A percentile compares a stretch with the other conserved stretches of the same genome.
These are phyloP conservation scores for Acacia pycnantha DNA, from an alignment of 331 rosid species.

Conservation along the genomic window DNA sequence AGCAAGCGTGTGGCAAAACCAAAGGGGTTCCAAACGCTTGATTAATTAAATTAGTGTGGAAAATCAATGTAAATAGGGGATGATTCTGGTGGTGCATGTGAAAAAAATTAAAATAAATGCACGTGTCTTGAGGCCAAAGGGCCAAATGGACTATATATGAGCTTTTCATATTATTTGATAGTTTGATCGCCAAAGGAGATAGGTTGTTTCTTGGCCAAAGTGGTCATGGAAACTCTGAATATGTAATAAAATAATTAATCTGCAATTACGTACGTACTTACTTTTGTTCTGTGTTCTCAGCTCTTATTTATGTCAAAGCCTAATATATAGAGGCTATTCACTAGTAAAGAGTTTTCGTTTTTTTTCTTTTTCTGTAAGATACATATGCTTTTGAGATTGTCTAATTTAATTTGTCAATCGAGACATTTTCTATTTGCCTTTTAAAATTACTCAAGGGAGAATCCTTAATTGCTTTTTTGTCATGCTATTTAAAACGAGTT, in stretches of 20 bases:
- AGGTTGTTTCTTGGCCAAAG: slow-evolving; percentile 30
- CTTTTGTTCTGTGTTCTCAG: background rate
- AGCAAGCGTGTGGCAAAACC: slow-evolving; percentile 33
- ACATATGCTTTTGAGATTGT: background rate
- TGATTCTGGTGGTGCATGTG: slow-evolving; percentile 15
- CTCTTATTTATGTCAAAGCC: background rate
- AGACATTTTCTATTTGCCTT: too few relatives aligned
- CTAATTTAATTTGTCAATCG: background rate
- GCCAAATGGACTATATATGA: background rate
- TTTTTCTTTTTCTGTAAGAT: background rate
- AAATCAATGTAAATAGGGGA: slow-evolving; percentile 26
- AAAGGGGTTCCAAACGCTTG: slow-evolving; percentile 42
- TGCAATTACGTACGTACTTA: background rate
- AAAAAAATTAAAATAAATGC: background rate
- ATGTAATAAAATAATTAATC: slow-evolving; percentile 6
- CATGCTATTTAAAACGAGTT: too few relatives aligned
- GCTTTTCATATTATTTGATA: background rate
- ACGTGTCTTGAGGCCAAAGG: slow-evolving; percentile 44
- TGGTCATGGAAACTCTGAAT: slow-evolving; percentile 23
- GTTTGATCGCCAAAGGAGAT: slow-evolving; percentile 6
- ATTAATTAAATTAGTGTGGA: slow-evolving; percentile 11
- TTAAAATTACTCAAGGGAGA: too few relatives aligned
- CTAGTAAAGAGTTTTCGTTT: background rate
- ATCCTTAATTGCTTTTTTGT: too few relatives aligned
- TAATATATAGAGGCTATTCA: background rate